Base-by-base conservation (phyloP, 352 stramenopile genomes). In the Thalassiosira livingstoniorum region DNA sequence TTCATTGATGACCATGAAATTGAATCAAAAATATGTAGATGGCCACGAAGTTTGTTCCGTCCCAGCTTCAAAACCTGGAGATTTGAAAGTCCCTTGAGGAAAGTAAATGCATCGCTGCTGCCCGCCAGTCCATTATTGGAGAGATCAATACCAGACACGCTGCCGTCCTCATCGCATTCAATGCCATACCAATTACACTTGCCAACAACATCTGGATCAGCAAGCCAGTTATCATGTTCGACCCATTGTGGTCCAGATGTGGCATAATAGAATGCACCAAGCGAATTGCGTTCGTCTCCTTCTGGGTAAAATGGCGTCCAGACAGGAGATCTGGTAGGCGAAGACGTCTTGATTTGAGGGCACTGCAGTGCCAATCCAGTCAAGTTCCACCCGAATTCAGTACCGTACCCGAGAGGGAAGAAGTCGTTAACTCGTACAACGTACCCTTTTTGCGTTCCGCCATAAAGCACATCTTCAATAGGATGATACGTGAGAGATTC, bases 111-210 rank as follows among this genome's bases (percentile, higher is more conserved):
- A 58, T 15, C 27, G 47, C 27, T 58, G 11, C 47, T n/a, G 7
- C 47, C 47, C 47, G 11, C 47, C 7, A 58, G 47, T 29, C 27
- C 47, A 58, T 58, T 58, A 11, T 58, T 11, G 27, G 47, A 27
- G n/a, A 58, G 47, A 5, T 7, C n/a, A 23, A 58, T 58, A 11
- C 11, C 11, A 58, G n/a, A 11, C 4, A 58, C n/a, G n/a, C 27
- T 58, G 21, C 21, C 47, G 27, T 58, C 47, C 4, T 58, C n/a
- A 27, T 58, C n/a, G 21, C 47, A 58, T 29, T 15, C 11, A 29
- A 58, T 27, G 47, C 47, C 47, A n/a, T 29, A 23, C 47, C 47
- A 58, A 25, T 11, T 29, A 58, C 47, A 58, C 27, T 58, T 58
- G 47, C 27, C 47, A 58, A 15, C n/a, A 27, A 29, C 27, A 58